Evolutionary conservation across 345 rosid genomes (phyloP), one percentile per base, ranked within the genome.

Genomic region (Citrus inodora): DNA sequence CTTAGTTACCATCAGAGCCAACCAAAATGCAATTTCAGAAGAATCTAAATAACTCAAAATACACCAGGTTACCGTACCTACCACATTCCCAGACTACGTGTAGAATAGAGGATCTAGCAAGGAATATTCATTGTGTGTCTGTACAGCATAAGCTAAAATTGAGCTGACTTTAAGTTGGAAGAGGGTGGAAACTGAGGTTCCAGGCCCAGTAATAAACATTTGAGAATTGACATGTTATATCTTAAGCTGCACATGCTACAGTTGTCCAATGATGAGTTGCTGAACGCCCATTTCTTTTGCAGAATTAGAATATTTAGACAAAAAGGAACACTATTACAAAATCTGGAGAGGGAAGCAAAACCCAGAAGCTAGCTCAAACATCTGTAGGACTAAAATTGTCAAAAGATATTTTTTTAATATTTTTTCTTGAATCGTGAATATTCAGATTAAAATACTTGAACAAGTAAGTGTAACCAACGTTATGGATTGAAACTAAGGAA

Each of bases 281-380:
- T 35, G 58, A 59, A n/a, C 5, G 14, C 16, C 38, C 48, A 22
- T 22, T 51, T 32, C 10, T 32, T 55, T 9, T 10, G 40, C 59
- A 32, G 8, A n/a, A 68, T 4, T 40, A 24, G 22, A 68, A 10
- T 30, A 68, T 40, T 68, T 40, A 25, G 72, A 42, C 72, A 42
- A 24, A 24, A 14, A 37, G 27, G 27, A 66, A 35, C 48, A 21
- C 10, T 25, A 37, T 25, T 3, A 42, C 21, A 46, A n/a, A 58
- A 35, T 35, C 51, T 30, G 40, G 6, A 28, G n/a, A 77, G 13
- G 28, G 27, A 58, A 69, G 46, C 28, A 13, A 71, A 80, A 65
- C 78, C 81, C 83, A 84, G 66, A 75, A 71, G 17, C 70, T 60
- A 70, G 17, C 70, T 64, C 66, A 73, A 79, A 65, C 73, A 30